Percentiles rank a stretch among this genome's conserved stretches.
Evolutionary conservation across 306 rosid genomes (phyloP).

Genomic region (Dryas drummondii): DNA sequence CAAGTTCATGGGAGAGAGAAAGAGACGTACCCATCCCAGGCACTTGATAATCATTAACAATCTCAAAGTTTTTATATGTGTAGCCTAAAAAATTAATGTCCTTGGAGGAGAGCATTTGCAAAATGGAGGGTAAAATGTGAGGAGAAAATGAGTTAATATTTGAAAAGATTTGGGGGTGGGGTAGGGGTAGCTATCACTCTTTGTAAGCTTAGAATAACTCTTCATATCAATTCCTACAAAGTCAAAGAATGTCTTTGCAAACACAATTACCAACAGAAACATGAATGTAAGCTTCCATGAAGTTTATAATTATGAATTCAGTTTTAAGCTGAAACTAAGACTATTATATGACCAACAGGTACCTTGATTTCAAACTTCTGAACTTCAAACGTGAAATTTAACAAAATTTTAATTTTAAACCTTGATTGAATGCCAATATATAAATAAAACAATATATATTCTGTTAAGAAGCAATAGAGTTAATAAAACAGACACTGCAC

Average conservation of each 20-base stretch:
- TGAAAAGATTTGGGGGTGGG: neutral
- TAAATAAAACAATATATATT: no score
- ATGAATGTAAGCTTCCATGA: neutral
- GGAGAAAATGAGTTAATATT: conserved; percentile 14
- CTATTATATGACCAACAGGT: no score
- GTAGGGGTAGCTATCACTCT: neutral
- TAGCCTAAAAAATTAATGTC: no score
- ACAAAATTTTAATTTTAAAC: no score
- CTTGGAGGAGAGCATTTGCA: no score
- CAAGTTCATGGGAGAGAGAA: conserved; percentile 1
- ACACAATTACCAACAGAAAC: neutral
- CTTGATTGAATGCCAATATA: no score
- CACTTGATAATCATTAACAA: conserved; percentile 91
- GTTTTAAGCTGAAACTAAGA: neutral
- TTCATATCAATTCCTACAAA: neutral
- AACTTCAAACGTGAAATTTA: no score
- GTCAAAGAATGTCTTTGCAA: neutral
- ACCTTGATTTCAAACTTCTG: no score
- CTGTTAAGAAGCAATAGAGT: neutral
- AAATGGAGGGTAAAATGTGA: no score
- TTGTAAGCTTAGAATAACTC: neutral
- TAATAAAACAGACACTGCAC: no score
- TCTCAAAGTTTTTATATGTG: no score
- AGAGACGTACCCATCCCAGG: conserved; percentile 83
- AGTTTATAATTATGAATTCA: neutral